A percentile compares a stretch with the other conserved stretches of the same genome.
Conservation (phyloP, 768 basidiomycete species). For the Candolleomyces eurysporus region DNA sequence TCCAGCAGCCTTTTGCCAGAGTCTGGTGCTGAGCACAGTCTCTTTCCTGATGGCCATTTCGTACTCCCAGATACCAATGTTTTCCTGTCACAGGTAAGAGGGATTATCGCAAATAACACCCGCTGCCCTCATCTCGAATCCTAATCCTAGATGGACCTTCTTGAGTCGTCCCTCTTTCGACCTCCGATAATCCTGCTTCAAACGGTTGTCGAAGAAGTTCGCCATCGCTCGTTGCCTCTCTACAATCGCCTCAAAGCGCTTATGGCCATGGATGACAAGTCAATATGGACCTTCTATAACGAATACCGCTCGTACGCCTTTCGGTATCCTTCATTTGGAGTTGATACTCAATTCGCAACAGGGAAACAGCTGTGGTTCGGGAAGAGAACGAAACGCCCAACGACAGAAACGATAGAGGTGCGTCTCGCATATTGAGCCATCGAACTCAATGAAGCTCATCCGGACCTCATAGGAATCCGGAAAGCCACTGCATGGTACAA, state of each 20-base stretch:
- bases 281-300: conserved; percentile 84
- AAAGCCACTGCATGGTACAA: conserved; percentile 88
- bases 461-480: conserved; percentile 68
- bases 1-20: conserved; percentile 20
- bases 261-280: conserved; percentile 80
- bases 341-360: conserved; percentile 22
- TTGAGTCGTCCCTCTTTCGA: conserved; percentile 73
- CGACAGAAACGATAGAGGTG: conserved; percentile 93
- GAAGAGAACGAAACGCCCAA: conserved; percentile 84
- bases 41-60: conserved; percentile 70
- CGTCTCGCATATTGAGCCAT: conserved; percentile 5
- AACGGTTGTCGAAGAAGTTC: conserved; percentile 94
- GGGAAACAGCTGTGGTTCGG: conserved; percentile 77
- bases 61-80: conserved; percentile 94
- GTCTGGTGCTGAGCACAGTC: conserved; percentile 59
- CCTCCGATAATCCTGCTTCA: conserved; percentile 88
- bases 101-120: conserved; percentile 1
- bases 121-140: conserved; percentile 1
- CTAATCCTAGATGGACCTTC: conserved; percentile 78
- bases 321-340: neutral
- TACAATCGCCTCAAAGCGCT: conserved; percentile 90
- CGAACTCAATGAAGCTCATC: neutral
- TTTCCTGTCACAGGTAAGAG: conserved; percentile 76
- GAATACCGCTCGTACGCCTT: conserved; percentile 74
- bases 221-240: conserved; percentile 89